Base-by-base conservation (phyloP, 208 protist species). In the Spironucleus salmonicida region DNA sequence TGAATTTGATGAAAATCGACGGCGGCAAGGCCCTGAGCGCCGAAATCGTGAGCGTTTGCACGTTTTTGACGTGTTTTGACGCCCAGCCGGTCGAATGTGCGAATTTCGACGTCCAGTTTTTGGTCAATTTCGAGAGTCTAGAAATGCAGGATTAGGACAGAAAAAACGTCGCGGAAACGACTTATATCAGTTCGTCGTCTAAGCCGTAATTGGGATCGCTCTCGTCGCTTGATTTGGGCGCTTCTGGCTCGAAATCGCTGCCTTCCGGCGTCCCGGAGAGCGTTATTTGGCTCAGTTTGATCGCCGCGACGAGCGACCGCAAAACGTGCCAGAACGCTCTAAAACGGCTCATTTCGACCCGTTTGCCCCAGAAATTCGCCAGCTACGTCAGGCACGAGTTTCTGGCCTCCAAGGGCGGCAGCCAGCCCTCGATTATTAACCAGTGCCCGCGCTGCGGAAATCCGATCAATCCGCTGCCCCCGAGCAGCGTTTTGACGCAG, bases 161-260 rank as follows among this genome's bases (percentile, higher is more conserved):
- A n/a, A n/a, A n/a, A n/a, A n/a, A n/a, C n/a, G n/a, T n/a, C n/a
- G n/a, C n/a, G n/a, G n/a, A n/a, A n/a, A n/a, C n/a, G n/a, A n/a
- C n/a, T n/a, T 49, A 45, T 40, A 42, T 71, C 11, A 49, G 11
- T 38, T 71, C 64, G n/a, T 45, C 7, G 4, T 42, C 64, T 45
- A 71, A n/a, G 38, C 64, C 64, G 34, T 35, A 71, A 38, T 15
- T 71, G 2, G 64, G 64, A 4, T 49, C 40, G 38, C 64, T 71
- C 11, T n/a, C 64, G 34, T 45, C 7, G 9, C 26, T 71, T 49
- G 64, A 71, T 38, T 38, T 71, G 11, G 64, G 40, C 4, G n/a
- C n/a, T n/a, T 45, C 4, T 40, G 2, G 9, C 15, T 9, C 4
- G 11, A 71, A 9, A 38, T 42, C 23, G 11, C 11, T 71, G n/a